Evolutionary conservation across 495 filamentous ascomycete species (phyloP).

Genomic region (Emericellopsis terricola): DNA sequence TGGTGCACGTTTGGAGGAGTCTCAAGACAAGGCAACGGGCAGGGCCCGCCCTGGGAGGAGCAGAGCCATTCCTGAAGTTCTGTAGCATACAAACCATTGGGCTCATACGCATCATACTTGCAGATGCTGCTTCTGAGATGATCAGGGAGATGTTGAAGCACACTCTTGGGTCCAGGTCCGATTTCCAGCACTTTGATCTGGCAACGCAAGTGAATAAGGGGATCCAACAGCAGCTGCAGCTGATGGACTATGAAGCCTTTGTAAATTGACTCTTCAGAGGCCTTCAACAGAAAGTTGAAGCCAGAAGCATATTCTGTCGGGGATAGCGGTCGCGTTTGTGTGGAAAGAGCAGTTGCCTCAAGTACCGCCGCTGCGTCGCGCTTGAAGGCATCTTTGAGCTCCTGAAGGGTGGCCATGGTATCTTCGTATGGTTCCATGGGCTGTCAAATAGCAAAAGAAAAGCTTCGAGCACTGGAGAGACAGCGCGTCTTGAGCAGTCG

Average conservation of each 20-base stretch:
- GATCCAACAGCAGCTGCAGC: slow-evolving; percentile 26
- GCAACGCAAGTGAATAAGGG: slow-evolving; percentile 27
- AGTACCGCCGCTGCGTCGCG: slow-evolving; percentile 17
- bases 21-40: slow-evolving; percentile 31
- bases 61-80: slow-evolving; percentile 29
- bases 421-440: too few relatives aligned
- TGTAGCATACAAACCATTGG: slow-evolving; percentile 31
- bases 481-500: too few relatives aligned
- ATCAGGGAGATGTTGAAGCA: slow-evolving; percentile 32
- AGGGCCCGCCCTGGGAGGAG: slow-evolving; percentile 15
- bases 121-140: slow-evolving; percentile 25
- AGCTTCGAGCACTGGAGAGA: too few relatives aligned
- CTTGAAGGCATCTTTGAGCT: slow-evolving; percentile 30
- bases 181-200: slow-evolving; percentile 40
- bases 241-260: slow-evolving; percentile 41
- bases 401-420: slow-evolving; percentile 32
- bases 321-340: slow-evolving; percentile 27
- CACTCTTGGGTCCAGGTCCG: slow-evolving; percentile 37
- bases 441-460: too few relatives aligned
- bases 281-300: slow-evolving; percentile 29
- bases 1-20: slow-evolving; percentile 22
- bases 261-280: slow-evolving; percentile 28
- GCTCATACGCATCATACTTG: slow-evolving; percentile 38
- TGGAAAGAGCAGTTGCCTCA: too few relatives aligned
- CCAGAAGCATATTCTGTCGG: slow-evolving; percentile 34